These are phyloP conservation scores for Platismatia glauca DNA, from an alignment of 495 filamentous ascomycete species.

Conservation along the genomic window DNA sequence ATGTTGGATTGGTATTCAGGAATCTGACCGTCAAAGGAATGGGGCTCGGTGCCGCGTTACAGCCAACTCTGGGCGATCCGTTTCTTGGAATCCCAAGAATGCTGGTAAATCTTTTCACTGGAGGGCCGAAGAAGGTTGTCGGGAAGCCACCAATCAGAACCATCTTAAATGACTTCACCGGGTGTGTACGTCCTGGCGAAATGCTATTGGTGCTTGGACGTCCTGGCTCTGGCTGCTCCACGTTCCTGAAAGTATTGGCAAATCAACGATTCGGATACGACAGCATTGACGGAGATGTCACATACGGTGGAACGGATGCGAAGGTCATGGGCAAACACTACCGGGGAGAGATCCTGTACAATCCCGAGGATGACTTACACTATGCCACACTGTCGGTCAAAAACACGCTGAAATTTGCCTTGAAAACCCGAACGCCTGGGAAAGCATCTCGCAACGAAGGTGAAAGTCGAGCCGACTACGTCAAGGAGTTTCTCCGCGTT, in stretches of 20 bases:
- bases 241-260: conserved; percentile 75
- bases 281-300: conserved; percentile 63
- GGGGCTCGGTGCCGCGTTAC: conserved; percentile 57
- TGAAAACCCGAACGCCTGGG: conserved; percentile 58
- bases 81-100: conserved; percentile 49
- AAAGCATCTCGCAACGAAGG: conserved; percentile 52
- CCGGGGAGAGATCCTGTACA: conserved; percentile 58
- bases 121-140: conserved; percentile 32
- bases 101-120: conserved; percentile 42
- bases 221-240: conserved; percentile 80
- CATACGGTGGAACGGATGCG: conserved; percentile 64
- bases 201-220: conserved; percentile 85
- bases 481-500: conserved; percentile 56
- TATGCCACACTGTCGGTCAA: conserved; percentile 65
- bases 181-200: conserved; percentile 65
- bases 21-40: conserved; percentile 57
- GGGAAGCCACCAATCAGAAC: conserved; percentile 42
- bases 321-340: conserved; percentile 54
- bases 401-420: conserved; percentile 61
- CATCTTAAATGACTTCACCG: conserved; percentile 46
- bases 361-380: conserved; percentile 68
- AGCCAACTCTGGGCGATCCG: conserved; percentile 56
- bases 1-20: conserved; percentile 52
- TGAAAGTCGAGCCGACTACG: conserved; percentile 54
- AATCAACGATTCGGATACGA: conserved; percentile 78